A percentile compares a stretch with the other conserved stretches of the same genome.
These are phyloP conservation scores for Lentinula raphanica DNA, from an alignment of 768 basidiomycete species.

Conservation along the genomic window DNA sequence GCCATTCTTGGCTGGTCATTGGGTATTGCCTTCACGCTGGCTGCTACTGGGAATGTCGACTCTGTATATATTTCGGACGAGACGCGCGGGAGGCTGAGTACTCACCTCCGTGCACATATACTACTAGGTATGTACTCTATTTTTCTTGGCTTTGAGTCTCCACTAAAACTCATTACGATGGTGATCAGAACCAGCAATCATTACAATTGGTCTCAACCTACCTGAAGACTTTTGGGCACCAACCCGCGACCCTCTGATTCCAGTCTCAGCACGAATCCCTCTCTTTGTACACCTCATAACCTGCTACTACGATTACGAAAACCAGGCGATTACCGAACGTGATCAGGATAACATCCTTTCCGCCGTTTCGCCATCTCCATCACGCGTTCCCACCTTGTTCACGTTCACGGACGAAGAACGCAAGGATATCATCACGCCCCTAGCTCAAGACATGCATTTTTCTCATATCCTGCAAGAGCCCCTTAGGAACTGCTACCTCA, in stretches of 20 bases:
- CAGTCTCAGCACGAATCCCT: slow-evolving; percentile 13
- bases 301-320: slow-evolving; percentile 27
- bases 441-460: not conserved
- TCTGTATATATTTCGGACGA: slow-evolving; percentile 13
- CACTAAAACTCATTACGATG: not conserved
- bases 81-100: slow-evolving; percentile 11
- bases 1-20: slow-evolving; percentile 32
- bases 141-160: not conserved
- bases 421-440: slow-evolving; percentile 7
- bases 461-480: not conserved
- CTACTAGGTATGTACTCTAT: slow-evolving; percentile 23
- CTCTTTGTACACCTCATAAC: slow-evolving; percentile 25
- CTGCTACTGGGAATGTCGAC: slow-evolving; percentile 18
- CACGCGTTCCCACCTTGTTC: slow-evolving; percentile 21
- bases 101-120: slow-evolving; percentile 21
- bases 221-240: slow-evolving; percentile 22
- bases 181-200: slow-evolving; percentile 20
- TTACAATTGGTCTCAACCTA: slow-evolving; percentile 20
- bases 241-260: slow-evolving; percentile 18
- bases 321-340: slow-evolving; percentile 19
- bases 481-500: not conserved
- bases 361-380: slow-evolving; percentile 17
- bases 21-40: slow-evolving; percentile 19
- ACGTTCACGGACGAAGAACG: slow-evolving; percentile 14
- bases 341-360: slow-evolving; percentile 15